Evolutionary conservation across 192 early-diverging fungal genomes (phyloP).

Genomic region (Entophlyctis helioformis): DNA sequence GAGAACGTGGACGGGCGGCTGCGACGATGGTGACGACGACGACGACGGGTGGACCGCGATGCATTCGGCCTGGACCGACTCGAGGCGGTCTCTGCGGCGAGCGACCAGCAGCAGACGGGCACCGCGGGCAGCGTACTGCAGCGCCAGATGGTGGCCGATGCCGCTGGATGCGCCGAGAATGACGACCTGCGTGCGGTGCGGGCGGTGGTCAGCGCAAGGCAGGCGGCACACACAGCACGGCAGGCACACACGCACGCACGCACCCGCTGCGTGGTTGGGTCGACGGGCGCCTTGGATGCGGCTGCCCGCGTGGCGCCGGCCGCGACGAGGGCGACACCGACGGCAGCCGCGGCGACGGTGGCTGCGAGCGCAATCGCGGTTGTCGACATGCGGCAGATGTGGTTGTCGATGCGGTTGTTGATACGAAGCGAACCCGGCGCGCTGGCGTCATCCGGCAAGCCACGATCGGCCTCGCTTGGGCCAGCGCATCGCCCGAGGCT

Average conservation of each 20-base stretch:
- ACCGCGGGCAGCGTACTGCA: conserved; percentile 51
- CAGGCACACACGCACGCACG: neutral
- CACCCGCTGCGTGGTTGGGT: neutral
- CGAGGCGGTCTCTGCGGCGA: conserved; percentile 38
- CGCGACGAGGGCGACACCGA: no score
- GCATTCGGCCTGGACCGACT: conserved; percentile 34
- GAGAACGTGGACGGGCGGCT: no score
- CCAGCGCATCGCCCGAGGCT: no score
- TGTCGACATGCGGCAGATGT: no score
- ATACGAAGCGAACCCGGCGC: no score
- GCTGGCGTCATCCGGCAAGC: no score
- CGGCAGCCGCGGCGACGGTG: no score
- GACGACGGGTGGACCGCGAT: neutral
- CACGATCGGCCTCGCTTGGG: no score
- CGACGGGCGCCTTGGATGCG: neutral
- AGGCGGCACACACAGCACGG: neutral
- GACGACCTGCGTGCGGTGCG: conserved; percentile 28
- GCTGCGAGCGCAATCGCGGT: no score
- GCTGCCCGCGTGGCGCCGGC: no score
- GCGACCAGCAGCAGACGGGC: conserved; percentile 55
- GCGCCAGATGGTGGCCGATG: conserved; percentile 57
- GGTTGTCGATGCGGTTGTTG: no score
- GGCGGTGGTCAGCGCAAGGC: neutral
- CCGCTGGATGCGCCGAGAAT: conserved; percentile 72
- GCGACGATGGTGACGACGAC: no score